These are phyloP conservation scores for Xylariales sp. DNA, from an alignment of 2,329 filamentous ascomycete species.

Conservation along the genomic window DNA sequence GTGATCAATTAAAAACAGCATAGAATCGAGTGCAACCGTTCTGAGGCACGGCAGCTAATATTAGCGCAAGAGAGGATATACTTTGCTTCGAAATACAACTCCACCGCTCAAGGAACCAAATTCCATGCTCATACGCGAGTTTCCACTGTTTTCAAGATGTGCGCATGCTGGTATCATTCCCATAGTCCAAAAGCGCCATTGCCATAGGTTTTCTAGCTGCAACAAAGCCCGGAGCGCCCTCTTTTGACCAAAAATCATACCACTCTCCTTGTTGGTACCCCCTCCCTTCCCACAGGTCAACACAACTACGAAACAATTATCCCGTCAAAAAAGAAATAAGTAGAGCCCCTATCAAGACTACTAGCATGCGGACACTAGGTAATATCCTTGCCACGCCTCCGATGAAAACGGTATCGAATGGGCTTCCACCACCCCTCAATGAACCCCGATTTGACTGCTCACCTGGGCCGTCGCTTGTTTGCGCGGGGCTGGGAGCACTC, in stretches of 20 bases:
- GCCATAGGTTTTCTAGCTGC: slow-evolving; percentile 15
- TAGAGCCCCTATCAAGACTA: slow-evolving; percentile 21
- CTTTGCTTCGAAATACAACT: slow-evolving; percentile 15
- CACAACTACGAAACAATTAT: not conserved
- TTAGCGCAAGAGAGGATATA: not conserved
- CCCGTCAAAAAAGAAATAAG: slow-evolving; percentile 17
- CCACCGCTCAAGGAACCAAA: slow-evolving; percentile 3
- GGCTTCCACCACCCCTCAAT: slow-evolving; percentile 44
- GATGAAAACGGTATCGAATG: slow-evolving; percentile 39
- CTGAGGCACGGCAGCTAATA: slow-evolving; percentile 4
- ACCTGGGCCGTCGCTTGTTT: slow-evolving; percentile 3
- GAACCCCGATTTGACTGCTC: slow-evolving; percentile 22
- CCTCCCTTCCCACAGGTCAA: not conserved
- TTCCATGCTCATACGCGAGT: slow-evolving; percentile 11
- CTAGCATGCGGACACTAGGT: slow-evolving; percentile 4
- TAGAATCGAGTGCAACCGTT: not conserved
- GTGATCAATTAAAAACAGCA: not conserved
- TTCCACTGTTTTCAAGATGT: slow-evolving; percentile 23
- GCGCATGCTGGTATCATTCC: slow-evolving; percentile 37
- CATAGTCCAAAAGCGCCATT: slow-evolving; percentile 37
- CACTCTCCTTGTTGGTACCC: not conserved
- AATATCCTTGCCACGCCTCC: slow-evolving; percentile 17
- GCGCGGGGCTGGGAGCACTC: slow-evolving; percentile 18
- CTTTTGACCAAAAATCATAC: slow-evolving; percentile 27
- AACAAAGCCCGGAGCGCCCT: not conserved